Base-by-base conservation (phyloP, 2,329 filamentous ascomycete genomes). In the Colletotrichum sp. region DNA sequence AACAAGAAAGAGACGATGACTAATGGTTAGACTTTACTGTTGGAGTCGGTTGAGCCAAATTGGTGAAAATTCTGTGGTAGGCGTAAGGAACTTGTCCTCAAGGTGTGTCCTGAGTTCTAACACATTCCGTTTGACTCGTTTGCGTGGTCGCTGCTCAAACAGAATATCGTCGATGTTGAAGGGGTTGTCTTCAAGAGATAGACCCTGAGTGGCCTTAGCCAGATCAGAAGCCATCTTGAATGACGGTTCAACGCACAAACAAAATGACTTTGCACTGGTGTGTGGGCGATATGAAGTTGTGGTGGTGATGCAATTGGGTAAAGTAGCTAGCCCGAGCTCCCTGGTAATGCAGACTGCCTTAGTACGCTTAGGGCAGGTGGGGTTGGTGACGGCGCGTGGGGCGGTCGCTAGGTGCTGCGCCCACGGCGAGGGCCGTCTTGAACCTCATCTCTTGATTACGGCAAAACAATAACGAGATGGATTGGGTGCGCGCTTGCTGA, bases 21-120 rank as follows among this genome's bases (percentile, higher is more conserved):
- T 2, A 24, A 44, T 28, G 8, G 52, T 28, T 18, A n/a, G 13
- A 44, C 62, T 86, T 74, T 84, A 92, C 89, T 96, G 95, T 85
- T 99, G 97, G 59, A 99, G 86, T 71, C 92, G 91, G 84, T 98
- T 96, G 75, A 99, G 90, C 96, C 97, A 99, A 81, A 94, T 93
- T 6, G 92, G 88, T 39, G 93, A 95, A 86, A 99, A 98, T 4
- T 91, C 90, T 7, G 92, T 90, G 3, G 95, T 95, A 1, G 97
- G 96, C 3, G 92, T 92, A 30, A 99, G 88, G 81, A 96, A 97
- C 63, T 94, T 92, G 71, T 90, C 82, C 85, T 98, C 95, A 7
- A 99, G 90, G 77, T 92, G 89, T 62, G 87, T 87, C 85, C 95
- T 95, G 76, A 96, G 87, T 36, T 90, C 89, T n/a, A 92, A 88